These are phyloP conservation scores for Blumeria graminis DNA, from an alignment of 2,329 filamentous ascomycete genomes.

Conservation along the genomic window DNA sequence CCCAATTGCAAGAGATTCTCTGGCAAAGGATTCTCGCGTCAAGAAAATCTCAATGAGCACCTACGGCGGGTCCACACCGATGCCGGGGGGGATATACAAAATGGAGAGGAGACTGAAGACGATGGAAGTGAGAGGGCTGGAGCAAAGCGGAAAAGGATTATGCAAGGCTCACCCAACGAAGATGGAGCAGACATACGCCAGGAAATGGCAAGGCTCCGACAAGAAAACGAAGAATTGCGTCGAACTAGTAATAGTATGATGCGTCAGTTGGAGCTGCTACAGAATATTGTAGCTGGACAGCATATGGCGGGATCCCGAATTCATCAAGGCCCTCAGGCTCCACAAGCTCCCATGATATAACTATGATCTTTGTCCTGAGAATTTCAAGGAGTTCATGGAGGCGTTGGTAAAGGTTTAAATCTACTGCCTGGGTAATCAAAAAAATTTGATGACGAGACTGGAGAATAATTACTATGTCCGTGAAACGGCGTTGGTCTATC, in stretches of 20 bases:
- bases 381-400: too few relatives aligned
- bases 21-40: conserved; percentile 73
- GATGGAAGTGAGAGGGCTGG: conserved; percentile 22
- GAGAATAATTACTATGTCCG: too few relatives aligned
- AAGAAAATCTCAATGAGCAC: conserved; percentile 88
- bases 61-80: conserved; percentile 63
- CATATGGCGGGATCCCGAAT: conserved; percentile 3
- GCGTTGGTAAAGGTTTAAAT: too few relatives aligned
- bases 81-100: conserved; percentile 14
- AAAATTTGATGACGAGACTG: too few relatives aligned
- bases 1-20: conserved; percentile 69
- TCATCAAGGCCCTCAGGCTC: conserved; percentile 3
- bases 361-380: too few relatives aligned
- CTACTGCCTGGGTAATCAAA: too few relatives aligned
- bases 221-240: conserved; percentile 36
- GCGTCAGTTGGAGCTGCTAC: conserved; percentile 7
- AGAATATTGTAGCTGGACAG: conserved; percentile 6
- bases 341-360: conserved; percentile 5
- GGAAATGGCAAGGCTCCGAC: conserved; percentile 41
- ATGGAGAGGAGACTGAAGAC: conserved; percentile 19
- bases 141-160: conserved; percentile 19
- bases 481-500: too few relatives aligned
- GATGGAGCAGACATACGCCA: conserved; percentile 24
- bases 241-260: conserved; percentile 20
- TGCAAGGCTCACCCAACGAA: conserved; percentile 18